Percentiles rank a stretch among this genome's conserved stretches.
Evolutionary conservation across 2,329 filamentous ascomycete species (phyloP).

Genomic region (Fusarium staphyleae): DNA sequence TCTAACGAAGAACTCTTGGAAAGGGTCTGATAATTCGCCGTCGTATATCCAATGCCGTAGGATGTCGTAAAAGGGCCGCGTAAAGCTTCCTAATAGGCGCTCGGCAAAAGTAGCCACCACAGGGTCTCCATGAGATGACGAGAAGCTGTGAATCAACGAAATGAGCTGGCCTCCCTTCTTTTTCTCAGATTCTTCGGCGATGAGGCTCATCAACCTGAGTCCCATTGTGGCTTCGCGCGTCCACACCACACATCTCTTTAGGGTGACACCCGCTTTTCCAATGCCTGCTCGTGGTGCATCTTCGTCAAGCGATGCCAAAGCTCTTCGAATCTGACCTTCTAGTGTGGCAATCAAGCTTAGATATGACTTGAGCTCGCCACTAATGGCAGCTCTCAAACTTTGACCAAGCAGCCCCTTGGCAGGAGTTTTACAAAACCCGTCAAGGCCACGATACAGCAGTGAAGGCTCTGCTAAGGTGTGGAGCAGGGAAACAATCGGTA

Average conservation of each 20-base stretch:
- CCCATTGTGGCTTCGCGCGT: slow-evolving; percentile 97
- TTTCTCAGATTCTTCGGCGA: slow-evolving; percentile 88
- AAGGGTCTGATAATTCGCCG: slow-evolving; percentile 95
- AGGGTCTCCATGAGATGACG: slow-evolving; percentile 91
- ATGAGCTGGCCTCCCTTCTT: slow-evolving; percentile 90
- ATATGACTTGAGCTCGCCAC: slow-evolving; percentile 85
- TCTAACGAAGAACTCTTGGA: slow-evolving; percentile 91
- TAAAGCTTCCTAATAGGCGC: slow-evolving; percentile 83
- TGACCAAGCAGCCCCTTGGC: slow-evolving; percentile 89
- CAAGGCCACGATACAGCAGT: slow-evolving; percentile 83
- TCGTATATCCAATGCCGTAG: slow-evolving; percentile 97
- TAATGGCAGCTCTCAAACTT: slow-evolving; percentile 87
- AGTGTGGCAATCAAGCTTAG: slow-evolving; percentile 88
- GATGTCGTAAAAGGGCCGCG: slow-evolving; percentile 95
- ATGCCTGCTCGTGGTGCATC: slow-evolving; percentile 72
- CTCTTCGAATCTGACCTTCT: slow-evolving; percentile 88
- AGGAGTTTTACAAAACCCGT: slow-evolving; percentile 80
- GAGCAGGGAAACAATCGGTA: slow-evolving; percentile 84
- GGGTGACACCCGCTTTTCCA: slow-evolving; percentile 86
- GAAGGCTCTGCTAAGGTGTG: slow-evolving; percentile 93
- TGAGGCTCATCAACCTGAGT: slow-evolving; percentile 88
- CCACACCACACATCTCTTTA: slow-evolving; percentile 97
- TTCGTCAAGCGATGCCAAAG: slow-evolving; percentile 76
- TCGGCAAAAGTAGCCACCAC: slow-evolving; percentile 95
- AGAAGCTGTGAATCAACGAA: slow-evolving; percentile 90